Base-by-base conservation (phyloP, 805 yeast species). In the Teunomyces gatunensis region DNA sequence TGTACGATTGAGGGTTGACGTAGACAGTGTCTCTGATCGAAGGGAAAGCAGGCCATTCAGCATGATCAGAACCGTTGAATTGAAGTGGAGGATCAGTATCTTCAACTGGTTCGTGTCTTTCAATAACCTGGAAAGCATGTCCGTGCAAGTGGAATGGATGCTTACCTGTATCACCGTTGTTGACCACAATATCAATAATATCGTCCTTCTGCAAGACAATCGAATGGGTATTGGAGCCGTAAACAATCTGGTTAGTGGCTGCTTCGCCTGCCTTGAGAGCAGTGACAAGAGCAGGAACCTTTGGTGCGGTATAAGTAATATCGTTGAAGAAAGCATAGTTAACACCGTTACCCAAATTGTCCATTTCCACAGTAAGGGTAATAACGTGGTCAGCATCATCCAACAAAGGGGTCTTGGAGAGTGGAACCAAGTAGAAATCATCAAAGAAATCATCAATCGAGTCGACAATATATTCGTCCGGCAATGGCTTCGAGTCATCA, bases 81-180 rank as follows among this genome's bases (percentile, higher is more conserved):
- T 77, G 61, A 42, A 79, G 75, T 34, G 85, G 86, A 15, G 73
- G 72, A 42, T 70, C 82, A 17, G 68, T 80, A 45, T 78, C 84
- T 47, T 69, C 70, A 45, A 78, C 80, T 39, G 76, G 82, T 27
- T 75, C 81, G 44, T 85, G 89, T 68, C 97, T 79, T 52, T 80
- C 83, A 50, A 89, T 65, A 7, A 86, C 76, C 72, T 92, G 97
- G 87, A 91, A 92, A 43, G 68, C 80, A 67, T 87, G 94, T 44
- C 99, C 99, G 73, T 92, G 99, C 64, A 92, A 73, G 71, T 92
- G 99, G 94, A 92, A 92, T 27, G 99, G 98, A 73, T 92, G 99
- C 58, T 77, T 85, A 64, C 98, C 97, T 5, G 96, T 81, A 68
- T 92, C 99, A 50, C 71, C 71, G 69, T 90, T 91, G 75, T 92